These are phyloP conservation scores for Exserohilum turcica DNA, from an alignment of 2,329 filamentous ascomycete species.

Conservation along the genomic window DNA sequence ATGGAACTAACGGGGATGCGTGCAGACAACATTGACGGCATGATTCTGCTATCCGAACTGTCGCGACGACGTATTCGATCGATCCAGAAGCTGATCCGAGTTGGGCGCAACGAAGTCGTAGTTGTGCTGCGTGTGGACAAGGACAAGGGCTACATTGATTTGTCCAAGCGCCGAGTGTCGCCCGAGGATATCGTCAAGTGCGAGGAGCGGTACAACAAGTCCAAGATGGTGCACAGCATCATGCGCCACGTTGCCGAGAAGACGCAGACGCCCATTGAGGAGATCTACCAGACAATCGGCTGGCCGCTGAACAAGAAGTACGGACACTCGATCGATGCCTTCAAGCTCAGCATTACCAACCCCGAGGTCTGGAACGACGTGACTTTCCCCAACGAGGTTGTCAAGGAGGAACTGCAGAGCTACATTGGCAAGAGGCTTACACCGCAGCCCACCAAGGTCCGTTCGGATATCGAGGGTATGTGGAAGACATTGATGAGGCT, in stretches of 20 bases:
- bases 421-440: conserved; percentile 98
- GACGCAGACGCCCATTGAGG: conserved; percentile 91
- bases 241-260: conserved; percentile 99
- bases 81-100: conserved; percentile 98
- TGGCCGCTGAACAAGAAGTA: conserved; percentile 99
- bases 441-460: conserved; percentile 97
- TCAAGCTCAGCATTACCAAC: conserved; percentile 99
- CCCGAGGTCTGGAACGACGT: conserved; percentile 95
- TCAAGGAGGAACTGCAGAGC: conserved; percentile 85
- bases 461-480: conserved; percentile 81
- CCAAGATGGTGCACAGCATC: conserved; percentile 98
- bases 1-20: conserved; percentile 8
- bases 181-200: conserved; percentile 98
- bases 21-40: conserved; percentile 95
- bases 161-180: conserved; percentile 97
- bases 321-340: conserved; percentile 94
- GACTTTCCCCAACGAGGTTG: conserved; percentile 81
- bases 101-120: conserved; percentile 97
- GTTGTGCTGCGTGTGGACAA: conserved; percentile 99
- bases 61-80: conserved; percentile 96
- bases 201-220: conserved; percentile 99
- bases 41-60: conserved; percentile 97
- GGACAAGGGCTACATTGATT: conserved; percentile 99
- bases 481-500: conserved; percentile 67
- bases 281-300: conserved; percentile 88